Evolutionary conservation across 139 green algal species (phyloP), one percentile per base, ranked within the genome.

Genomic region (Closterium sp.): DNA sequence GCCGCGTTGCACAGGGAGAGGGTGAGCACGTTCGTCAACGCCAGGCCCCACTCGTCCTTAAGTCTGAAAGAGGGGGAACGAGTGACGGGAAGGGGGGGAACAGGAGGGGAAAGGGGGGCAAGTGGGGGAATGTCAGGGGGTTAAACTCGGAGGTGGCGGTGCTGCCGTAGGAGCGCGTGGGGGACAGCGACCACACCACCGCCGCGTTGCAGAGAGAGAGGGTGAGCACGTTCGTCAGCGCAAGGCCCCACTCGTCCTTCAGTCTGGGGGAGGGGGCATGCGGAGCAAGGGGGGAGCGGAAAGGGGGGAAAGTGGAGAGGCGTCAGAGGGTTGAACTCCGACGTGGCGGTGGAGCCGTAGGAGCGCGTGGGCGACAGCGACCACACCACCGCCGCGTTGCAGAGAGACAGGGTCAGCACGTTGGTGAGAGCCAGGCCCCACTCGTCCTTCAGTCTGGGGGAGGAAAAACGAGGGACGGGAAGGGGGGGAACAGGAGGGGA

Each of bases 401-500:
- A 97, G 70, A 94, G 95, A 7, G 95, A 95, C 87, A 99, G 95
- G 50, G 96, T 96, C 0, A 98, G 42, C 21, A 97, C 96, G 96
- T 99, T 99, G 86, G 97, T 96, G 6, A 97, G 94, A 30, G 97
- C 97, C 9, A 98, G 93, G 95, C 99, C 97, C 79, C 97, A 96
- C 97, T 99, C 98, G 10, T 96, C 94, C 42, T 91, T 95, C 90
- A 98, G 96, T 38, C 91, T 94, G 86, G 21, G 73, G 73, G 2
- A 6, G 4, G 5, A n/a, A n/a, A n/a, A n/a, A n/a, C n/a, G n/a
- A n/a, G n/a, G 19, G 19, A 19, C 13, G 70, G 70, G 19, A 19
- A 85, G 19, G 19, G 13, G 70, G 19, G 70, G 70, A 85, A n/a
- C n/a, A n/a, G n/a, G n/a, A 85, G 19, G 19, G 13, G 70, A 27